These are phyloP conservation scores for Avena sativa DNA, from an alignment of 176 grass and related monocot genomes.

Conservation along the genomic window DNA sequence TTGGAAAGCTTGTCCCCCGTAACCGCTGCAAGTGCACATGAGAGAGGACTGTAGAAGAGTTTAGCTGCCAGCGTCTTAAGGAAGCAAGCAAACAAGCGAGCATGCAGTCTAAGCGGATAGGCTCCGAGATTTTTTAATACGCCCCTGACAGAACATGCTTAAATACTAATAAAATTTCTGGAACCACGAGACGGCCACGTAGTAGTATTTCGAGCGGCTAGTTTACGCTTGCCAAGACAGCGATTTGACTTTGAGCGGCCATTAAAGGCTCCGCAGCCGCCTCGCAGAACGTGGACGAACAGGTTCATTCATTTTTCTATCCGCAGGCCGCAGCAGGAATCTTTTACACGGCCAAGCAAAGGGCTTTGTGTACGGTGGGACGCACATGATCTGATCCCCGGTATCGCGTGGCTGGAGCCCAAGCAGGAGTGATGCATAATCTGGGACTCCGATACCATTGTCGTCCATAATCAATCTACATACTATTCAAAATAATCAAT, in stretches of 20 bases:
- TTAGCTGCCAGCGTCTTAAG: not conserved
- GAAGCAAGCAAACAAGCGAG: constrained; percentile 44
- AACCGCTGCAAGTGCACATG: not conserved
- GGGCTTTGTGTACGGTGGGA: not conserved
- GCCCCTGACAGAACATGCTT: not conserved
- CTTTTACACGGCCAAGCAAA: constrained; percentile 50
- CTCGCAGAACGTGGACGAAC: constrained; percentile 59
- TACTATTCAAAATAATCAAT: no score
- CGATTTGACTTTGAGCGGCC: constrained; percentile 57
- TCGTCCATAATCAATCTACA: no score
- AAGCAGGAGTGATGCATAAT: not conserved
- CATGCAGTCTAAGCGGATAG: constrained; percentile 48
- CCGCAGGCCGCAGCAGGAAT: not conserved
- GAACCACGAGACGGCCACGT: constrained; percentile 45
- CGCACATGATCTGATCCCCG: constrained; percentile 33
- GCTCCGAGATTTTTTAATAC: constrained; percentile 39
- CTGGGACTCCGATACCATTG: not conserved
- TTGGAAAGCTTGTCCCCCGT: not conserved
- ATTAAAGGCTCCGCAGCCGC: constrained; percentile 51
- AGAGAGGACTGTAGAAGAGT: not conserved
- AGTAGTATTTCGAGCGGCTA: constrained; percentile 40
- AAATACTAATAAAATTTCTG: constrained; percentile 10
- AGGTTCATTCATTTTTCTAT: constrained; percentile 15
- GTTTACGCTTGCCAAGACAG: constrained; percentile 58
- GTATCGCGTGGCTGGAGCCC: not conserved